phyloP scores from a whole-genome alignment of 2,329 filamentous ascomycete species.

The Corynespora cassiicola region DNA sequence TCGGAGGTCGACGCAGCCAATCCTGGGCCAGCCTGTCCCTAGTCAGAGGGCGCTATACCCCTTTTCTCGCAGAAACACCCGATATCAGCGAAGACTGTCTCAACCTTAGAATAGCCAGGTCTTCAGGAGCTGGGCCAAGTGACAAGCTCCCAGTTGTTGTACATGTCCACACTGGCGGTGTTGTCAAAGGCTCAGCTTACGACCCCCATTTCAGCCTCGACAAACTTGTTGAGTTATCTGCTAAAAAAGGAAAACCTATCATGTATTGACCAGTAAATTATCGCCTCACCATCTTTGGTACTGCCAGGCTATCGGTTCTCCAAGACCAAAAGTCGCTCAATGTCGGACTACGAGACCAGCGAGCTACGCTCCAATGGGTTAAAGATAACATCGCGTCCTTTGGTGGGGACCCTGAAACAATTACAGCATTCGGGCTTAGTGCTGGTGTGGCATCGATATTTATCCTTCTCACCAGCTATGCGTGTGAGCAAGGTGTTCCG shows the following conservation, averaged over 20 bases:
- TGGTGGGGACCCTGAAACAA: conserved; percentile 32
- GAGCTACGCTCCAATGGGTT: conserved; percentile 36
- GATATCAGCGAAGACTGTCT: conserved; percentile 19
- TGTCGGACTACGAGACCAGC: conserved; percentile 35
- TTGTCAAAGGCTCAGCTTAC: conserved; percentile 13
- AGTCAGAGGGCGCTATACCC: conserved; percentile 9
- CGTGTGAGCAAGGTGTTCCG: conserved; percentile 37
- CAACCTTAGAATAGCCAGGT: conserved; percentile 7
- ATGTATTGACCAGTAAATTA: conserved; percentile 27
- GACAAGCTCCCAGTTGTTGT: conserved; percentile 12
- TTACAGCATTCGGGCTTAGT: conserved; percentile 42
- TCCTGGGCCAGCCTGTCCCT: conserved; percentile 13
- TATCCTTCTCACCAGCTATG: conserved; percentile 33
- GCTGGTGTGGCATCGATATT: conserved; percentile 29
- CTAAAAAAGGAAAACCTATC: conserved; percentile 44
- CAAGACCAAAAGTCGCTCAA: conserved; percentile 34
- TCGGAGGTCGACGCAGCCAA: conserved; percentile 8
- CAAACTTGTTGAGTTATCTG: conserved; percentile 49
- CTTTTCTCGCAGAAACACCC: conserved; percentile 13
- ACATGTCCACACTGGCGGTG: conserved; percentile 10
- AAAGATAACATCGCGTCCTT: conserved; percentile 32
- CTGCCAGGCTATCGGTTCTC: conserved; percentile 19
- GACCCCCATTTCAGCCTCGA: conserved; percentile 43
- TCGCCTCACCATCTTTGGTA: conserved; percentile 40
- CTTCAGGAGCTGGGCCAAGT: background rate